Percentiles rank a stretch among this genome's conserved stretches.
Evolutionary conservation across 768 basidiomycete species (phyloP).

Genomic region (Glaciozyma martinii): DNA sequence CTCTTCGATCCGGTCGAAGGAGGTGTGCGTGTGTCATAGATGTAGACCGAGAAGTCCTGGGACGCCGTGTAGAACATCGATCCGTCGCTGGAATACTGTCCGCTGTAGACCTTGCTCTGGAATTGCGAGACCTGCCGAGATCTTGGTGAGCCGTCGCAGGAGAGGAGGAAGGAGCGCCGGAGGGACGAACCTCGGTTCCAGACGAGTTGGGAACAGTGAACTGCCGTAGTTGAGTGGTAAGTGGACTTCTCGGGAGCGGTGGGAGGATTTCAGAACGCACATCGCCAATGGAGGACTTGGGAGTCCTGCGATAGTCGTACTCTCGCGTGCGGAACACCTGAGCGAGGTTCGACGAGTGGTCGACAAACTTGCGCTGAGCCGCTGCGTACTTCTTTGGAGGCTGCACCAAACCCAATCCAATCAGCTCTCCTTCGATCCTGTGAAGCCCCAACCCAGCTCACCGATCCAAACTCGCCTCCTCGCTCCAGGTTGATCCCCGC

Average conservation of each 20-base stretch:
- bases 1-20: constrained; percentile 23
- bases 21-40: constrained; percentile 67
- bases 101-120: constrained; percentile 65
- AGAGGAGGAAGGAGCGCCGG: too few relatives aligned
- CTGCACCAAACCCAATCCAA: neutral
- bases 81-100: constrained; percentile 61
- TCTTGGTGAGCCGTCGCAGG: neutral
- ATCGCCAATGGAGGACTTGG: constrained; percentile 10
- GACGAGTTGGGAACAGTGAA: constrained; percentile 65
- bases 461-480: constrained; percentile 70
- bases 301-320: neutral
- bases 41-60: constrained; percentile 48
- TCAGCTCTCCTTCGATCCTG: neutral
- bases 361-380: constrained; percentile 1
- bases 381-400: neutral
- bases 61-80: constrained; percentile 64
- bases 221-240: constrained; percentile 40
- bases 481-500: constrained; percentile 58
- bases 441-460: constrained; percentile 37
- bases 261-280: neutral
- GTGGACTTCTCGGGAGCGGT: too few relatives aligned
- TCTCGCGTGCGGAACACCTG: constrained; percentile 16
- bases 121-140: constrained; percentile 61
- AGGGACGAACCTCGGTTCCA: constrained; percentile 35
- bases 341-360: constrained; percentile 8